These are phyloP conservation scores for Pseudogymnoascus sp. DNA, from an alignment of 2,329 filamentous ascomycete genomes.

Conservation along the genomic window DNA sequence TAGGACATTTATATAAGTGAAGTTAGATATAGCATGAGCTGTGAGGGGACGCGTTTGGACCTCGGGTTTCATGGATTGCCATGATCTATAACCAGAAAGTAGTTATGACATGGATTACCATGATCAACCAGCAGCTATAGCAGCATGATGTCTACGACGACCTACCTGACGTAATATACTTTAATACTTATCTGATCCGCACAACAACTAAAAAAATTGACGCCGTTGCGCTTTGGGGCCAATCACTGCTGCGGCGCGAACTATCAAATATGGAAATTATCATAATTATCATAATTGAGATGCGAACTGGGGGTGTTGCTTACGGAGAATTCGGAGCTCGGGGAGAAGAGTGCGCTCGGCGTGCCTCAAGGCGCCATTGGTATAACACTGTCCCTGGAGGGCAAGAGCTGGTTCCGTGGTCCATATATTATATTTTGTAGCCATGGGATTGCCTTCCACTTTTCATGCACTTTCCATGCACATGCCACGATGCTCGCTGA, in stretches of 20 bases:
- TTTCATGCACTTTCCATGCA: neutral
- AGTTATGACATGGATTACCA: neutral
- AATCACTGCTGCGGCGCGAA: neutral
- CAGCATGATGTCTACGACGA: neutral
- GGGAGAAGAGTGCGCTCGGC: neutral
- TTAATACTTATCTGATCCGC: neutral
- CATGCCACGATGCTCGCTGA: neutral
- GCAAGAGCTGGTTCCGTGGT: neutral
- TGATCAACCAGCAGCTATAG: neutral
- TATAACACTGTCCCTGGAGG: neutral
- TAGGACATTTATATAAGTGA: neutral
- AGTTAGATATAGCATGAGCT: neutral
- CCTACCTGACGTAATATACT: neutral
- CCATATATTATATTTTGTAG: neutral
- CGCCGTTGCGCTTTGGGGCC: neutral
- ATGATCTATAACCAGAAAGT: neutral
- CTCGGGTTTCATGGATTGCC: neutral
- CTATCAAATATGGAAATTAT: neutral
- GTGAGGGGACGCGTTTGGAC: neutral
- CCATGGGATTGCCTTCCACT: neutral
- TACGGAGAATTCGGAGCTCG: neutral
- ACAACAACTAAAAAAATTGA: neutral
- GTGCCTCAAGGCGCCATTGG: neutral
- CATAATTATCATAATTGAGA: neutral
- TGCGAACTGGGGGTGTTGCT: neutral